Evolutionary conservation across 345 rosid species (phyloP).

Genomic region (Salix arbutifolia): DNA sequence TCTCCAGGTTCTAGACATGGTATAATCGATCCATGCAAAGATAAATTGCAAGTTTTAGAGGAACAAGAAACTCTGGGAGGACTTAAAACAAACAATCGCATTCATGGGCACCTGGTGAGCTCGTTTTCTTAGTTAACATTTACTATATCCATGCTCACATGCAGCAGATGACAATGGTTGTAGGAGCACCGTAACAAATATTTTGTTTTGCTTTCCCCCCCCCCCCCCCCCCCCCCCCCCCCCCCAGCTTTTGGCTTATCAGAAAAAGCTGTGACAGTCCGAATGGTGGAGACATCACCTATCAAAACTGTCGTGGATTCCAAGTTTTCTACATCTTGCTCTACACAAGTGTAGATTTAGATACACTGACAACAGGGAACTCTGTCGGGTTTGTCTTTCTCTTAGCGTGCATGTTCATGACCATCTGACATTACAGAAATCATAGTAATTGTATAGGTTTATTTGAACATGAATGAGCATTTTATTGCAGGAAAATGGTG

Average conservation of each 20-base stretch:
- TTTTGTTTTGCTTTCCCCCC: background rate
- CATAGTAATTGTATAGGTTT: background rate
- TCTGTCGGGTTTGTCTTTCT: slow-evolving; percentile 2
- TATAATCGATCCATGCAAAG: slow-evolving; percentile 27
- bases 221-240: too few relatives aligned
- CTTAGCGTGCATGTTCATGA: background rate
- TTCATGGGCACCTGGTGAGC: slow-evolving; percentile 41
- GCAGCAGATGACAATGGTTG: background rate
- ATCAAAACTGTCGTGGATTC: slow-evolving; percentile 3
- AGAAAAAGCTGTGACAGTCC: slow-evolving; percentile 16
- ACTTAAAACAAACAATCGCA: slow-evolving; percentile 18
- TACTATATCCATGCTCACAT: background rate
- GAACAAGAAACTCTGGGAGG: slow-evolving; percentile 42
- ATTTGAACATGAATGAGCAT: background rate
- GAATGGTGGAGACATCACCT: background rate
- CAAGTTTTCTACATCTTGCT: background rate
- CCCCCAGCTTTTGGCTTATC: slow-evolving; percentile 45
- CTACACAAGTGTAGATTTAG: slow-evolving; percentile 5
- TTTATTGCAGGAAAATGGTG: background rate
- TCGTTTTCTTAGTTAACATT: background rate
- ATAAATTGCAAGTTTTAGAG: slow-evolving; percentile 32
- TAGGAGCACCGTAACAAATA: background rate
- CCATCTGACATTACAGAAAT: background rate
- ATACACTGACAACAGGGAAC: background rate
- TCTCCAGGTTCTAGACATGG: background rate